Evolutionary conservation across 495 filamentous ascomycete species (phyloP), one percentile per base, ranked within the genome.

Genomic region (Podospora didyma): DNA sequence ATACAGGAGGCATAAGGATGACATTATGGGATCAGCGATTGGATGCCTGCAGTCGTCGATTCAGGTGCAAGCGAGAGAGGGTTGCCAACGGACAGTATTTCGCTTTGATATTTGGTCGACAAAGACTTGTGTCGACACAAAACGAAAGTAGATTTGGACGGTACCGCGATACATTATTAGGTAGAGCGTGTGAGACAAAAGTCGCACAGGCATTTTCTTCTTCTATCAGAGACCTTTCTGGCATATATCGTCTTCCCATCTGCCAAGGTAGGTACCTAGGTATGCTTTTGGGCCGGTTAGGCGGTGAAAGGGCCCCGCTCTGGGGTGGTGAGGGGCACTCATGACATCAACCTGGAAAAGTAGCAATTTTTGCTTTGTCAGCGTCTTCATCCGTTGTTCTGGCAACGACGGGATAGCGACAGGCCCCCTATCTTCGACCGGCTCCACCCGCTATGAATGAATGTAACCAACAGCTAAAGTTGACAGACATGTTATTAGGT

Each of bases 1-100:
- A 39, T 45, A 23, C 22, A 54, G 26, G 26, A 53, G 62, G 58
- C 56, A 68, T 59, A 41, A 61, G 59, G 60, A 57, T 44, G 41
- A 49, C 56, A 50, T 17, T 35, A 34, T 23, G 46, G 58, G 46
- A 35, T 56, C n/a, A n/a, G n/a, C n/a, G n/a, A 46, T 35, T 31
- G 42, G 57, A 31, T 3, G 26, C 26, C 26, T 31, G 26, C 26
- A 31, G 26, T 31, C 26, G 26, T 31, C 9, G 26, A 31, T 31
- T 31, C 26, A 31, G 26, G 26, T 31, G 26, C 26, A 9, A 31
- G 39, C 12, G n/a, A 2, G 5, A 14, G 39, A 42, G 12, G 7
- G 39, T 42, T 42, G 39, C 14, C 39, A 16, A 9, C 39, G n/a
- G 39, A 12, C 39, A 42, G n/a, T 42, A 16, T 42, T 42, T 42